Percentiles rank a stretch among this genome's conserved stretches.
phyloP scores from a whole-genome alignment of 768 basidiomycete species.

The Pisolithus marmoratus region DNA sequence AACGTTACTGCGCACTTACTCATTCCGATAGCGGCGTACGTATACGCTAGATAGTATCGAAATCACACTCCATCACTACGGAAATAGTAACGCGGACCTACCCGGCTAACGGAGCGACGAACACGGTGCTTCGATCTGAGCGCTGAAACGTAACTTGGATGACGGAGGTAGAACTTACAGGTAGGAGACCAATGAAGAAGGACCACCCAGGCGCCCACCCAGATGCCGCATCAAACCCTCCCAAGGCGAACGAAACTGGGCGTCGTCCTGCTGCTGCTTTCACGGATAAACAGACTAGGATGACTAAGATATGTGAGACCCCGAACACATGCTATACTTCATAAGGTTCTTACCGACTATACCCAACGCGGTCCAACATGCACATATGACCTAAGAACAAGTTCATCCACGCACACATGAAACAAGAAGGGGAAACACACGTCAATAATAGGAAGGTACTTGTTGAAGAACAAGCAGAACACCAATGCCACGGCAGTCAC shows the following conservation, averaged over 20 bases:
- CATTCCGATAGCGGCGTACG: conserved; percentile 58
- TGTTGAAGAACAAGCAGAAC: conserved; percentile 54
- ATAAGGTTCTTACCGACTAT: conserved; percentile 35
- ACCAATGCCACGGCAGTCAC: conserved; percentile 42
- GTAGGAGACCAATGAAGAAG: conserved; percentile 58
- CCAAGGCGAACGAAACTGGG: conserved; percentile 50
- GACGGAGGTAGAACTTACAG: conserved; percentile 31
- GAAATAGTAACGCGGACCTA: conserved; percentile 6
- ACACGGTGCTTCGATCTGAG: no score
- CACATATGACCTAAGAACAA: conserved; percentile 43
- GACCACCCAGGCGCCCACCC: conserved; percentile 67
- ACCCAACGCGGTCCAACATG: conserved; percentile 58
- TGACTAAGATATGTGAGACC: conserved; percentile 36
- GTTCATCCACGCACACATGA: conserved; percentile 2
- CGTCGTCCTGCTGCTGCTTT: conserved; percentile 53
- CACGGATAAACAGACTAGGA: conserved; percentile 47
- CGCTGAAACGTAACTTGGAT: not conserved
- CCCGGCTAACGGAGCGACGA: conserved; percentile 20
- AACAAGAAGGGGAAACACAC: conserved; percentile 22
- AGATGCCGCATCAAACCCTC: conserved; percentile 55
- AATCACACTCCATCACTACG: not conserved
- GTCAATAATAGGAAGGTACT: conserved; percentile 43
- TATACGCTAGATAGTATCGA: conserved; percentile 39
- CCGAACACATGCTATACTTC: not conserved
- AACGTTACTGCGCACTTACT: conserved; percentile 28